A percentile compares a stretch with the other conserved stretches of the same genome.
phyloP scores from a whole-genome alignment of 73 alveolate species.

The Tetrahymena borealis region DNA sequence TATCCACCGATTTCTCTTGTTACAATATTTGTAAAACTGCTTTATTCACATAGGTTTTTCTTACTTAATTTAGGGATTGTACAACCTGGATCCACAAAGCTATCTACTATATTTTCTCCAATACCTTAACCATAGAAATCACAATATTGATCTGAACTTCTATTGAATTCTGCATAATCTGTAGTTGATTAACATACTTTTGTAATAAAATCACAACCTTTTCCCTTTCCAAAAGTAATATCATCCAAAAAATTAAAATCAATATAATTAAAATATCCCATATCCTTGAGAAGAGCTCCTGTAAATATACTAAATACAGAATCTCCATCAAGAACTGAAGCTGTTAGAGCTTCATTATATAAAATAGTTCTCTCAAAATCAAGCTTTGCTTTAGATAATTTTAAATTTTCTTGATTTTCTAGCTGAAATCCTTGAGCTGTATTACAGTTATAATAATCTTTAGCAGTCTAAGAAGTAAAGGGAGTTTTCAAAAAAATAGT shows the following conservation, averaged over 20 bases:
- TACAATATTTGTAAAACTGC: background rate
- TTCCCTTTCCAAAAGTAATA: background rate
- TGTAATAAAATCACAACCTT: background rate
- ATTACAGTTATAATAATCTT: background rate
- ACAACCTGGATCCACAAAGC: background rate
- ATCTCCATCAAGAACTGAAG: background rate
- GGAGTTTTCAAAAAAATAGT: background rate
- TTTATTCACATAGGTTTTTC: background rate
- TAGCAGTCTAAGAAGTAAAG: background rate
- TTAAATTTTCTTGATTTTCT: background rate
- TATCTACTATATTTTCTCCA: background rate
- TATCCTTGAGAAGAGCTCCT: background rate
- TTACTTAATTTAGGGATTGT: background rate
- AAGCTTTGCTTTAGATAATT: background rate
- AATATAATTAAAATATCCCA: background rate
- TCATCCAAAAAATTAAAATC: background rate
- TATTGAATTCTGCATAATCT: background rate
- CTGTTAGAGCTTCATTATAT: background rate
- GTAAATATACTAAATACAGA: background rate
- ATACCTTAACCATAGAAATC: background rate
- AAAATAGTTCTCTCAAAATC: background rate
- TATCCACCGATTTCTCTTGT: background rate
- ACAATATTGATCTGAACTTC: background rate
- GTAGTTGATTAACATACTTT: background rate
- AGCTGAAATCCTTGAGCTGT: background rate